Percentiles rank a stretch among this genome's conserved stretches.
phyloP scores from a whole-genome alignment of 2,329 filamentous ascomycete genomes.

The Penicillium decumbens region DNA sequence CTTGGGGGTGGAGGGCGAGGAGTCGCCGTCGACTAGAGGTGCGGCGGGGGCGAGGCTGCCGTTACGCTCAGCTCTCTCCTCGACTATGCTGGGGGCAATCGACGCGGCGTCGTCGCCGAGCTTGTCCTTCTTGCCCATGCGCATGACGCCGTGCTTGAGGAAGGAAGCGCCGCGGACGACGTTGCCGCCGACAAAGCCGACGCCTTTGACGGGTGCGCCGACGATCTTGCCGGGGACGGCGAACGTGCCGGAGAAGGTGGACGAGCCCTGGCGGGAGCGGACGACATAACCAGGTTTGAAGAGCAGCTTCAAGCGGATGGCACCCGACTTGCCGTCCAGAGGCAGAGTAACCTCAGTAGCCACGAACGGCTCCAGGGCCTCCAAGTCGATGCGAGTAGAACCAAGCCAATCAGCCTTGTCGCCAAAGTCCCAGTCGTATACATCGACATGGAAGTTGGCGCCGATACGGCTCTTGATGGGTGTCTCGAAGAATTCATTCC shows the following conservation, averaged over 20 bases:
- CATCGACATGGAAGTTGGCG: conserved; percentile 73
- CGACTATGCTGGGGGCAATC: conserved; percentile 17
- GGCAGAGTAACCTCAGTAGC: conserved; percentile 68
- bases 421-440: conserved; percentile 96
- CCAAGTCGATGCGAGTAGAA: conserved; percentile 67
- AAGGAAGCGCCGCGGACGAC: conserved; percentile 89
- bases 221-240: conserved; percentile 82
- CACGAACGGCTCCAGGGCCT: conserved; percentile 77
- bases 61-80: conserved; percentile 19
- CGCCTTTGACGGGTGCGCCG: conserved; percentile 90
- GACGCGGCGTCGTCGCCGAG: conserved; percentile 35
- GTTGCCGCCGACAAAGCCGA: conserved; percentile 72
- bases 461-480: conserved; percentile 76
- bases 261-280: conserved; percentile 79
- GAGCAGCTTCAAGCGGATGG: conserved; percentile 73
- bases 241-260: conserved; percentile 89
- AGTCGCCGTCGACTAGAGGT: conserved; percentile 29
- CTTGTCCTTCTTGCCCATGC: conserved; percentile 49
- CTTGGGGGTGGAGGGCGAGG: conserved; percentile 24
- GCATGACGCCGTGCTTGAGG: conserved; percentile 74
- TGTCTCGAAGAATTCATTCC: conserved; percentile 95
- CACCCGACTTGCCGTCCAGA: conserved; percentile 85
- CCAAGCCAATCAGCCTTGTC: conserved; percentile 93
- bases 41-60: conserved; percentile 17
- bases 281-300: conserved; percentile 93